Percentiles rank a stretch among this genome's conserved stretches.
These are phyloP conservation scores for Russula virescens DNA, from an alignment of 768 basidiomycete species.

Conservation along the genomic window DNA sequence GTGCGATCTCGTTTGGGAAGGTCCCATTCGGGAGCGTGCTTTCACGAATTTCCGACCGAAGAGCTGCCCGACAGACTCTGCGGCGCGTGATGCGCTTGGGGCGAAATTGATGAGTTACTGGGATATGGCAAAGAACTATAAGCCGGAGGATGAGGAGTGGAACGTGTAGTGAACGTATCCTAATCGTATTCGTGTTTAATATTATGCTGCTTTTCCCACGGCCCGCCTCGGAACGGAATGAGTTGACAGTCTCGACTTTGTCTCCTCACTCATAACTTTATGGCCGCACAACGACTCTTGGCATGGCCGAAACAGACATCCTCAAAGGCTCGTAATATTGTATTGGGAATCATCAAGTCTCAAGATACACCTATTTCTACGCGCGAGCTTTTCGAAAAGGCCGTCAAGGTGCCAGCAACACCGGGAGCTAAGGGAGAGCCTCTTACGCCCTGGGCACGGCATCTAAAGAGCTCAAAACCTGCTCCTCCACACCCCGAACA, in stretches of 20 bases:
- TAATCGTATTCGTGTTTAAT: background rate
- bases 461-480: conserved; percentile 31
- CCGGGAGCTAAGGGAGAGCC: background rate
- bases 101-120: conserved; percentile 84
- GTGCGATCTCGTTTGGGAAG: conserved; percentile 93
- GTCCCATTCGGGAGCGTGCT: conserved; percentile 72
- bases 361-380: conserved; percentile 26
- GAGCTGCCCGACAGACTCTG: conserved; percentile 75
- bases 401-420: conserved; percentile 23
- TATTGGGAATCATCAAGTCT: conserved; percentile 25
- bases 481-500: conserved; percentile 42
- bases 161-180: conserved; percentile 2
- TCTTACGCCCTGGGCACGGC: conserved; percentile 13
- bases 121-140: conserved; percentile 93
- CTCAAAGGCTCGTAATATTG: conserved; percentile 25
- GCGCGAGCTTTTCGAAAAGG: conserved; percentile 29
- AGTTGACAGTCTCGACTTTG: no score
- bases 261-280: background rate
- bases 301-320: conserved; percentile 17
- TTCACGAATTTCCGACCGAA: conserved; percentile 78
- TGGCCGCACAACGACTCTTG: conserved; percentile 3
- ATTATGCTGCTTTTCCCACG: conserved; percentile 1
- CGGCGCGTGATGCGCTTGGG: conserved; percentile 83
- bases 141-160: conserved; percentile 71
- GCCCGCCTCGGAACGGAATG: no score